These are phyloP conservation scores for Stereocaulon alpinum DNA, from an alignment of 495 filamentous ascomycete species.

Conservation along the genomic window DNA sequence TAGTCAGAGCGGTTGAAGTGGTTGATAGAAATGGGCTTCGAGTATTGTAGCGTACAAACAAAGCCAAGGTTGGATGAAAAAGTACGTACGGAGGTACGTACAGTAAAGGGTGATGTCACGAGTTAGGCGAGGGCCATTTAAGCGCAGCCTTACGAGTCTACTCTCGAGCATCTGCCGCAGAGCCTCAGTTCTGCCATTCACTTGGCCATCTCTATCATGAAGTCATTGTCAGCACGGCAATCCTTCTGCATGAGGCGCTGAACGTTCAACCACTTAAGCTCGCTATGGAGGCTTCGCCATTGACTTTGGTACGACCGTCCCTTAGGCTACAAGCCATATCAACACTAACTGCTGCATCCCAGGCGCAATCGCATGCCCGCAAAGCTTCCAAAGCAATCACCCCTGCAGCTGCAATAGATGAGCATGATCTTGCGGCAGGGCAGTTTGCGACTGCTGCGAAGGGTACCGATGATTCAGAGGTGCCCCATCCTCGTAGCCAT, in stretches of 20 bases:
- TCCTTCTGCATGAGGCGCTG: background rate
- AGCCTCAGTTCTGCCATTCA: background rate
- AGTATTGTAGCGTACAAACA: no score
- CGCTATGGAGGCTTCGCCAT: constrained; percentile 50
- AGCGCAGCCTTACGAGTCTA: constrained; percentile 1
- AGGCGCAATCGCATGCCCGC: constrained; percentile 85
- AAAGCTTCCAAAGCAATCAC: constrained; percentile 53
- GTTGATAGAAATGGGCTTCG: no score
- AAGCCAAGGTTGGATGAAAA: no score
- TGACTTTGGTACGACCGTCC: constrained; percentile 41
- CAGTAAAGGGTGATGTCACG: background rate
- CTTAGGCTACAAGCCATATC: background rate
- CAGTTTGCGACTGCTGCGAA: constrained; percentile 78
- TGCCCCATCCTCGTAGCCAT: constrained; percentile 22
- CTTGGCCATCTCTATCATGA: background rate
- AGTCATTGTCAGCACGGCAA: background rate
- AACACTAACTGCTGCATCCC: background rate
- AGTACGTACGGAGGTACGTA: no score
- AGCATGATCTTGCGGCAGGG: constrained; percentile 80
- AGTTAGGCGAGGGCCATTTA: background rate
- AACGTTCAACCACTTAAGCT: background rate
- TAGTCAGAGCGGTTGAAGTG: no score
- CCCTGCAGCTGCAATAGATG: constrained; percentile 67
- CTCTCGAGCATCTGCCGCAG: background rate
- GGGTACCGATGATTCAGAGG: constrained; percentile 65